Percentiles rank a stretch among this genome's conserved stretches.
Conservation (phyloP, 257 asterid genomes). For the Rubia yunnanensis region DNA sequence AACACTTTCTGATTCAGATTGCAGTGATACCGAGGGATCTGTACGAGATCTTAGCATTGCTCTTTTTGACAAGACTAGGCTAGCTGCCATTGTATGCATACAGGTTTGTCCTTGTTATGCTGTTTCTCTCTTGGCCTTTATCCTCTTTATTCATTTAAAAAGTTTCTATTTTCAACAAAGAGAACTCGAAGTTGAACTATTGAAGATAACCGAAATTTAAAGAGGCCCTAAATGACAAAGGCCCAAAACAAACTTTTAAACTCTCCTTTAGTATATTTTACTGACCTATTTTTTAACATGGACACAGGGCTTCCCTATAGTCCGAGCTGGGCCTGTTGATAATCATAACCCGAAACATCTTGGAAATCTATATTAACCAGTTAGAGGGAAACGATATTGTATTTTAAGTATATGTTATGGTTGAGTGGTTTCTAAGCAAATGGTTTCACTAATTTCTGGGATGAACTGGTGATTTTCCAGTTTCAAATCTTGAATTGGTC, state of each 20-base stretch:
- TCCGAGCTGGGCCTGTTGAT: neutral
- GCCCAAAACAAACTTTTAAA: neutral
- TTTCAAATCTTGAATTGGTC: neutral
- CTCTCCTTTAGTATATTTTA: neutral
- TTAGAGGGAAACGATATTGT: neutral
- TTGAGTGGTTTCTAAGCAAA: neutral
- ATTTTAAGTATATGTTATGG: neutral
- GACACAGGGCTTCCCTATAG: neutral
- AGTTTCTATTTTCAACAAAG: neutral
- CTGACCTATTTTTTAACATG: neutral
- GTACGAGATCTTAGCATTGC: constrained; percentile 31
- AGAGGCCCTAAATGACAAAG: too few species aligned
- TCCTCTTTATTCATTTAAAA: neutral
- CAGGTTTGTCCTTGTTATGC: constrained; percentile 51
- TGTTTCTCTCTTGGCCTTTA: constrained; percentile 7
- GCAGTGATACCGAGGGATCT: constrained; percentile 78
- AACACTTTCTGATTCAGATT: constrained; percentile 83
- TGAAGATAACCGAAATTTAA: too few species aligned
- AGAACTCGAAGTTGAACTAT: neutral
- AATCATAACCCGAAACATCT: neutral
- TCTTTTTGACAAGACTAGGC: constrained; percentile 53
- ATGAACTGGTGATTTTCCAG: neutral
- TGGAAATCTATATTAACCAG: too few species aligned
- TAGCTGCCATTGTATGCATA: constrained; percentile 76
- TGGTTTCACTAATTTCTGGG: neutral